These are phyloP conservation scores for Neurospora hispaniola DNA, from an alignment of 495 filamentous ascomycete genomes.

Conservation along the genomic window DNA sequence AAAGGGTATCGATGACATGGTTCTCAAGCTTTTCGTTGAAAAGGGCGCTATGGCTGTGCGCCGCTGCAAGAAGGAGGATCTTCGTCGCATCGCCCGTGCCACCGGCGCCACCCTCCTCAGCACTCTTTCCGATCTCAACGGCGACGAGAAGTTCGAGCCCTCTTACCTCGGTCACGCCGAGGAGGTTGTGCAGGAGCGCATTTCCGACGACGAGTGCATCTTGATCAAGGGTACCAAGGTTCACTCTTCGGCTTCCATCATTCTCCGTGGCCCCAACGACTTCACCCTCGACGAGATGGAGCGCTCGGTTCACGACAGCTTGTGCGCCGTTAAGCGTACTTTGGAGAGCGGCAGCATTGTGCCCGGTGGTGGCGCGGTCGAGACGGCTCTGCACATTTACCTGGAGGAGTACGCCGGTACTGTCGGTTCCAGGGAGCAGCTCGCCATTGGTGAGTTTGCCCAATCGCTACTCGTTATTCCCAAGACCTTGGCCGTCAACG, in stretches of 20 bases:
- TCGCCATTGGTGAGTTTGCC: slow-evolving; percentile 96
- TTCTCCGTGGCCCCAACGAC: slow-evolving; percentile 92
- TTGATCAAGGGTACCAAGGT: slow-evolving; percentile 91
- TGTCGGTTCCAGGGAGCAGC: slow-evolving; percentile 92
- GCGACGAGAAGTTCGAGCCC: slow-evolving; percentile 91
- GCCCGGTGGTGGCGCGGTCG: slow-evolving; percentile 89
- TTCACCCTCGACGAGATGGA: slow-evolving; percentile 99
- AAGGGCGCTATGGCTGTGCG: slow-evolving; percentile 92
- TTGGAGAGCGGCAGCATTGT: slow-evolving; percentile 95
- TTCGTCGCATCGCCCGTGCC: slow-evolving; percentile 90
- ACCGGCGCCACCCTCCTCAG: slow-evolving; percentile 88
- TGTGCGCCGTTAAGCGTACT: slow-evolving; percentile 94
- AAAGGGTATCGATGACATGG: slow-evolving; percentile 96
- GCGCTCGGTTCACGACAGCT: slow-evolving; percentile 90
- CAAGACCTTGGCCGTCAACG: slow-evolving; percentile 94
- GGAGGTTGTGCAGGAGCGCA: slow-evolving; percentile 91
- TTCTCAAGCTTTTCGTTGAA: slow-evolving; percentile 90
- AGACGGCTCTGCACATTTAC: slow-evolving; percentile 98
- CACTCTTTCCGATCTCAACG: slow-evolving; percentile 90
- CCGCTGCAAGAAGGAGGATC: slow-evolving; percentile 97
- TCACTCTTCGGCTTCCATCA: slow-evolving; percentile 88
- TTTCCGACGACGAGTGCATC: slow-evolving; percentile 98
- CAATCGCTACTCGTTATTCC: slow-evolving; percentile 89
- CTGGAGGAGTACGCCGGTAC: slow-evolving; percentile 99
- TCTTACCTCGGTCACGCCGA: slow-evolving; percentile 84